phyloP scores from a whole-genome alignment of 2,329 filamentous ascomycete species.

The Diaporthe caulivora region DNA sequence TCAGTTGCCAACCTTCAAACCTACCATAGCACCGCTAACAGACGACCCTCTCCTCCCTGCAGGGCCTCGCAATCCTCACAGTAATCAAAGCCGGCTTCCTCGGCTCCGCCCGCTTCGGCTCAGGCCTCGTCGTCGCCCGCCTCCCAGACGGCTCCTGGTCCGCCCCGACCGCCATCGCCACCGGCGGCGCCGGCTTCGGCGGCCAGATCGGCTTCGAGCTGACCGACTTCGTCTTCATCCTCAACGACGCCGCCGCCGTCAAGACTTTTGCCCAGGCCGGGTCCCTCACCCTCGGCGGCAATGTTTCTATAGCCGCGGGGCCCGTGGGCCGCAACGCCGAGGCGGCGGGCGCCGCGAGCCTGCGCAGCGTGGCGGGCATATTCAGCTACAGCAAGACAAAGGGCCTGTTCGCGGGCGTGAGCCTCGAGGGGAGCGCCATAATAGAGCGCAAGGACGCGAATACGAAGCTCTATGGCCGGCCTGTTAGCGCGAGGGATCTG shows the following conservation, averaged over 20 bases:
- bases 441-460: conserved; percentile 97
- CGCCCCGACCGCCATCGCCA: conserved; percentile 84
- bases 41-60: conserved; percentile 28
- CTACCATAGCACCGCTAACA: background rate
- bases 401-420: conserved; percentile 95
- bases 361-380: conserved; percentile 89
- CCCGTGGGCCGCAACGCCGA: conserved; percentile 96
- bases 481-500: conserved; percentile 84
- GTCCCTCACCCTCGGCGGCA: conserved; percentile 92
- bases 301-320: conserved; percentile 94
- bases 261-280: conserved; percentile 94
- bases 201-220: conserved; percentile 90
- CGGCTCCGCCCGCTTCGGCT: conserved; percentile 84
- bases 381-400: conserved; percentile 99
- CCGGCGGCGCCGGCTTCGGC: conserved; percentile 84
- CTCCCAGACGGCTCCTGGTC: conserved; percentile 84
- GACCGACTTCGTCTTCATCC: conserved; percentile 97
- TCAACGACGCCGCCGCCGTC: conserved; percentile 91
- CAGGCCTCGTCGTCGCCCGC: conserved; percentile 84
- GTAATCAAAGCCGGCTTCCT: conserved; percentile 91
- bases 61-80: conserved; percentile 86
- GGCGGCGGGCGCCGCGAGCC: conserved; percentile 91
- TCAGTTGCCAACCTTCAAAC: conserved; percentile 1
- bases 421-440: conserved; percentile 90
- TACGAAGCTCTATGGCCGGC: conserved; percentile 91